Percentiles rank a stretch among this genome's conserved stretches.
Conservation (phyloP, 768 basidiomycete species). For the Tephrocybe sp. region DNA sequence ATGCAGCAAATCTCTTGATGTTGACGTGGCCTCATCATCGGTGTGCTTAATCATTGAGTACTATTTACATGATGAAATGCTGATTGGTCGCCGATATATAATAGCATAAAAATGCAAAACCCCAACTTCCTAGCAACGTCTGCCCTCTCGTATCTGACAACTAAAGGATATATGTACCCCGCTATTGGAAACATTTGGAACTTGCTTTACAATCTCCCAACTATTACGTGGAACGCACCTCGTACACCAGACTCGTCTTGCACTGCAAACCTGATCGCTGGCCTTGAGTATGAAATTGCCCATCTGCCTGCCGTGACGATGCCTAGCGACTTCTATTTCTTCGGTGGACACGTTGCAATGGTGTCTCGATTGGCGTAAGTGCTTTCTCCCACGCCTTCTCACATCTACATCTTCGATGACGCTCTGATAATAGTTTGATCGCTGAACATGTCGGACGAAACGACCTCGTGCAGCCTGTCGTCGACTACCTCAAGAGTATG, state of each 20-base stretch:
- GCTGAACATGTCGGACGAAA: constrained; percentile 31
- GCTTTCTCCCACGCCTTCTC: neutral
- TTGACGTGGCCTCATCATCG: constrained; percentile 36
- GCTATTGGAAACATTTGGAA: constrained; percentile 31
- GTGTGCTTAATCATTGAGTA: constrained; percentile 13
- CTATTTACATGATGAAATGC: neutral
- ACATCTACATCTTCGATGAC: neutral
- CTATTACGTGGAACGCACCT: constrained; percentile 32
- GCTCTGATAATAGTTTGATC: constrained; percentile 22
- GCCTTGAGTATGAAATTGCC: constrained; percentile 46
- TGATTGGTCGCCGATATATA: neutral
- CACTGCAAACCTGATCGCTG: constrained; percentile 25
- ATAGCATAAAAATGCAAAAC: constrained; percentile 21
- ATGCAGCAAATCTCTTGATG: constrained; percentile 28
- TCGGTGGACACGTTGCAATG: constrained; percentile 28
- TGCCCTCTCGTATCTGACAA: constrained; percentile 29
- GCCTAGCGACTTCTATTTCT: constrained; percentile 36
- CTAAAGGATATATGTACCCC: constrained; percentile 35
- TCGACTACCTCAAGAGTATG: constrained; percentile 23
- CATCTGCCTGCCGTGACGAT: constrained; percentile 47
- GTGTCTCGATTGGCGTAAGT: constrained; percentile 30
- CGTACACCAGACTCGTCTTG: constrained; percentile 31
- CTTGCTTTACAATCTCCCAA: constrained; percentile 28
- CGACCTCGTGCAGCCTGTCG: constrained; percentile 28
- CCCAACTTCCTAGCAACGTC: constrained; percentile 25